These are phyloP conservation scores for Paraconiothyrium sp. DNA, from an alignment of 2,329 filamentous ascomycete genomes.

Conservation along the genomic window DNA sequence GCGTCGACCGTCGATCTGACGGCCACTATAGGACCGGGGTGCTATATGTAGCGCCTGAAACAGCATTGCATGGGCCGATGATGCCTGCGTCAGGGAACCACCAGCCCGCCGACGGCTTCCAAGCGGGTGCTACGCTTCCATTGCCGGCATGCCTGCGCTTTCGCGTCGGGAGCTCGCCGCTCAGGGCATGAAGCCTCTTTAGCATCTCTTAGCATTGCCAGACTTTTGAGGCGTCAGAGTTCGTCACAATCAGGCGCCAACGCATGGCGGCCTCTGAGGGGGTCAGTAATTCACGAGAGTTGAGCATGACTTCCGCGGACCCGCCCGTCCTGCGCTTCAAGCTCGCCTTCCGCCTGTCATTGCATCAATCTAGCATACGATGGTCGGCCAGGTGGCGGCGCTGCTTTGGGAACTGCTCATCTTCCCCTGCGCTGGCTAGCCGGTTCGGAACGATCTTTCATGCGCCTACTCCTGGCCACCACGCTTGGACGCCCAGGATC, in stretches of 20 bases:
- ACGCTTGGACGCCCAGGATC: constrained; percentile 43
- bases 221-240: constrained; percentile 18
- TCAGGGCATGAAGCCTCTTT: constrained; percentile 23
- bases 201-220: constrained; percentile 31
- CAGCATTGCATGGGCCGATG: constrained; percentile 50
- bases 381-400: constrained; percentile 44
- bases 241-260: constrained; percentile 15
- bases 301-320: constrained; percentile 34
- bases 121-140: constrained; percentile 48
- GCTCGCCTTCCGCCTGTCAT: constrained; percentile 32
- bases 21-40: constrained; percentile 49
- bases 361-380: constrained; percentile 47
- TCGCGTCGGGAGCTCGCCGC: constrained; percentile 35
- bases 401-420: constrained; percentile 44
- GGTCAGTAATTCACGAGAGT: constrained; percentile 8
- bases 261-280: constrained; percentile 6
- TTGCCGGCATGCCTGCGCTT: constrained; percentile 44
- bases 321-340: constrained; percentile 36
- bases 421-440: constrained; percentile 45
- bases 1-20: constrained; percentile 41
- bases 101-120: constrained; percentile 41
- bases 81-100: constrained; percentile 49
- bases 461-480: constrained; percentile 48
- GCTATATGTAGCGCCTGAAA: constrained; percentile 48
- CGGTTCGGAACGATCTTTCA: constrained; percentile 42